Base-by-base conservation (phyloP, 1,284 basidiomycete genomes). In the Termitomyces sp. region DNA sequence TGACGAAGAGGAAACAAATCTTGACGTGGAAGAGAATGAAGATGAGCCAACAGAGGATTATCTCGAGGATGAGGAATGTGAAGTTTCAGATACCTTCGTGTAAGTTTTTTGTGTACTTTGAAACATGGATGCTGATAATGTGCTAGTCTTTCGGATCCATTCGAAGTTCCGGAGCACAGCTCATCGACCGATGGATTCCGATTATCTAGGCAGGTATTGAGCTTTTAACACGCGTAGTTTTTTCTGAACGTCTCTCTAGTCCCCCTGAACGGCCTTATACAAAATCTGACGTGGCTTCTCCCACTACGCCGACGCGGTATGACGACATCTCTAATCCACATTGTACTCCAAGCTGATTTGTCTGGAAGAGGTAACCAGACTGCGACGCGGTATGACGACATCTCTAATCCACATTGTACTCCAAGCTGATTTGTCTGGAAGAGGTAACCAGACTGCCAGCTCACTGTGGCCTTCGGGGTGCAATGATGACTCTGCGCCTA, bases 11-110 rank as follows among this genome's bases (percentile, higher is more conserved):
- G 58, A 62, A 30, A 68, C 66, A 10, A 42, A 49, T 35, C 14
- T 53, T 19, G 63, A 63, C 13, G 55, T 55, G 8, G 59, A 60
- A 5, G 72, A 72, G 50, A 35, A 50, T 13, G 54, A 63, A 34
- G 57, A 60, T 31, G 58, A 60, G 50, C 31, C 52, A 13, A 14
- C 43, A 33, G 38, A 55, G 34, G n/a, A 41, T 14, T 24, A 50
- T 26, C 11, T 49, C 31, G 54, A 52, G 38, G 51, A 50, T 28
- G 34, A 38, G 5, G 24, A 28, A 11, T 18, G 14, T 31, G 21
- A 46, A 30, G 19, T 16, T 28, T 38, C 41, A 7, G 24, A 24
- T 6, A 3, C 14, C 21, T 39, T 33, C 3, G 21, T 21, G 48
- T 51, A 19, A 24, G 52, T 33, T n/a, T 18, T 28, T 19, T 28